Evolutionary conservation across 1,284 basidiomycete species (phyloP), one percentile per base, ranked within the genome.

Genomic region (Coniferiporia sulphurascens): DNA sequence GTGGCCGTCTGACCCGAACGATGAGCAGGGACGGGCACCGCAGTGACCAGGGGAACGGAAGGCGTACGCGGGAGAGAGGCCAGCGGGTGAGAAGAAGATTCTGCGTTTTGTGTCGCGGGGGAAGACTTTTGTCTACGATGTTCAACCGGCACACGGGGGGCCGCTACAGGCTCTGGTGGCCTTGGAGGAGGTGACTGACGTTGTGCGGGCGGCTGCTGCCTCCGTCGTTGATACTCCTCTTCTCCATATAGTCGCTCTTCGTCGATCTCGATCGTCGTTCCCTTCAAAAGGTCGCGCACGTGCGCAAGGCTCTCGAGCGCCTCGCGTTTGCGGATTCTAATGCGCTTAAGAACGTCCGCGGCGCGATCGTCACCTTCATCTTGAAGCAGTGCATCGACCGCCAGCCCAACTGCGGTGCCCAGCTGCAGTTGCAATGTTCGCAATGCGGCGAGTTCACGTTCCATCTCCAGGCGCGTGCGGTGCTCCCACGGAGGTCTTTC

Each of bases 261-360:
- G 17, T 91, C 87, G 52, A 90, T 67, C 32, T 78, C 74, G 32
- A 70, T 69, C 2, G 78, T 72, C 49, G 77, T 75, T 41, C 82
- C 81, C 60, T 80, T 77, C 46, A 92, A 72, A n/a, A 89, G 75
- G 65, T 91, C 88, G 62, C 86, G 77, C 58, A 91, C 83, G 71
- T 91, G 88, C 6, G 85, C 77, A 48, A 92, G 73, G 13, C 84
- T 83, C 66, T 89, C 87, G 55, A 92, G 68, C 0, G 90, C 87
- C 67, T 89, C 85, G 48, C 77, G 77, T 68, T 81, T 86, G 64
- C 78, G 75, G 46, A 72, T 73, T 66, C 65, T 66, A 19, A 77
- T 67, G 15, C 62, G 61, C 60, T 77, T 74, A 63, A 76, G 67
- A 35, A 68, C 68, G 49, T 74, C 76, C 34, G 72, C 68, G 58